Percentiles rank a stretch among this genome's conserved stretches.
These are phyloP conservation scores for Tetraselmis striata DNA, from an alignment of 139 green algal genomes.

Conservation along the genomic window DNA sequence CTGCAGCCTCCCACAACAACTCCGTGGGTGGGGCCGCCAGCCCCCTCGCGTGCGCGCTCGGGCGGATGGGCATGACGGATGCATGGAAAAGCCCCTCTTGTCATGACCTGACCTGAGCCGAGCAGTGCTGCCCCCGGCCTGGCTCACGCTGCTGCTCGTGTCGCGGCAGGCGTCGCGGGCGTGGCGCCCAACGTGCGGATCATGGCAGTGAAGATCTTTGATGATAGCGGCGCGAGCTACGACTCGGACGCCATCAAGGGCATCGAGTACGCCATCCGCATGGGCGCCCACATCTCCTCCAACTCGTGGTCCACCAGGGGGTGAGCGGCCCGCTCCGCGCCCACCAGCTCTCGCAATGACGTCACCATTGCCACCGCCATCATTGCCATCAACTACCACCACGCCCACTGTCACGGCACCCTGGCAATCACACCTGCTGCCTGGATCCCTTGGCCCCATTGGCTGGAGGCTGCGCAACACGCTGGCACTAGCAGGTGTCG, in stretches of 20 bases:
- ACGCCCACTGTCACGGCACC: no score
- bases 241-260: constrained; percentile 26
- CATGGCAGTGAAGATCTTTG: constrained; percentile 38
- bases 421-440: no score
- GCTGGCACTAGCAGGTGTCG: no score
- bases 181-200: constrained; percentile 34
- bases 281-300: constrained; percentile 22
- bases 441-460: no score
- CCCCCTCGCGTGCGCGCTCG: background rate
- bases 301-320: background rate
- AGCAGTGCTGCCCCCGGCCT: no score
- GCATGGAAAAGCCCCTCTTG: no score
- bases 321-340: background rate
- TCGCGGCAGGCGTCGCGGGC: constrained; percentile 13
- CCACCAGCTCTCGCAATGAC: no score
- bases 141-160: no score
- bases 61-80: constrained; percentile 14
- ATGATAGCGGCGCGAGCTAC: constrained; percentile 12
- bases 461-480: no score
- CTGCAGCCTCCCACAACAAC: constrained; percentile 40
- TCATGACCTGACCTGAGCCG: no score
- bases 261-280: constrained; percentile 26
- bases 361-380: no score
- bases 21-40: background rate
- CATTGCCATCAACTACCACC: no score